A percentile compares a stretch with the other conserved stretches of the same genome.
These are phyloP conservation scores for Pichia paraexigua DNA, from an alignment of 805 yeast species.

Conservation along the genomic window DNA sequence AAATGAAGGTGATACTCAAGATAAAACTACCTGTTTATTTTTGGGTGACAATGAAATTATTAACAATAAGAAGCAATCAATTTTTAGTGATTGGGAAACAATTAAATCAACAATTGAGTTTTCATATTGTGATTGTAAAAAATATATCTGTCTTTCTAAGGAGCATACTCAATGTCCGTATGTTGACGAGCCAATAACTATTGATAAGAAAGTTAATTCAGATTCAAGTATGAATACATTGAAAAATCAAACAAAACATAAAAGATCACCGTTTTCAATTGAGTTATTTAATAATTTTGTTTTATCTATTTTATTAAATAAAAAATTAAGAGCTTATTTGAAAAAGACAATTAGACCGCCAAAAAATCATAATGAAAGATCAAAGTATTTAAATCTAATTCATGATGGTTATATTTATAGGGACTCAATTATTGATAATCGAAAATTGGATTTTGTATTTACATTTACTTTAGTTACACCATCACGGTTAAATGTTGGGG, in stretches of 20 bases:
- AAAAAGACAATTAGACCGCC: constrained; percentile 3
- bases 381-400: background rate
- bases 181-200: background rate
- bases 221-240: background rate
- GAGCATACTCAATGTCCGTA: background rate
- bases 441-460: constrained; percentile 6
- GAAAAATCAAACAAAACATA: background rate
- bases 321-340: constrained; percentile 1
- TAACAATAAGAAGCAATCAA: background rate
- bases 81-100: background rate
- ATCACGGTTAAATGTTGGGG: background rate
- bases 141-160: background rate
- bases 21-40: background rate
- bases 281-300: constrained; percentile 4
- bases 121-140: background rate
- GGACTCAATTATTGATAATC: background rate
- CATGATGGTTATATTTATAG: constrained; percentile 5
- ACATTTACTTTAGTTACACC: constrained; percentile 3
- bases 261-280: background rate
- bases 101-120: background rate
- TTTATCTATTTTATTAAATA: constrained; percentile 4
- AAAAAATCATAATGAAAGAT: background rate
- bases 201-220: background rate
- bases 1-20: background rate
- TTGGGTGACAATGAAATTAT: background rate